Evolutionary conservation across 208 protist genomes (phyloP), one percentile per base, ranked within the genome.

Genomic region (Acanthamoeba healyi): DNA sequence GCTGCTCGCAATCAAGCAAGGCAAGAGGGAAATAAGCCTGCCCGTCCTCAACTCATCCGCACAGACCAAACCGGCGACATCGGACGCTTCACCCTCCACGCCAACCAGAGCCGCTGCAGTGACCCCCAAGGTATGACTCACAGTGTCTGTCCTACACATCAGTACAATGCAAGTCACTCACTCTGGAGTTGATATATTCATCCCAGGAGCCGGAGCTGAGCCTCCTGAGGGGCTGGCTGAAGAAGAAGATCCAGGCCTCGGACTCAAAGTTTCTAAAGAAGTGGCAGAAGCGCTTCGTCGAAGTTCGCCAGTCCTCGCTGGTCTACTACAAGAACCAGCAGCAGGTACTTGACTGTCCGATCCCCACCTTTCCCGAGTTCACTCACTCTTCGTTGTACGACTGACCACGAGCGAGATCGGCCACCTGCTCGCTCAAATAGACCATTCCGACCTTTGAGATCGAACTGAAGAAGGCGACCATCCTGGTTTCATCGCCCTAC

Each of bases 251-350:
- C 15, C 29, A 81, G 38, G 70, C 70, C 12, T 81, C 70, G 36
- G 70, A 81, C 36, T 19, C 38, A 12, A 81, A 81, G 70, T 49
- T 81, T 15, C 32, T 49, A 12, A 81, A 81, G 70, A 81, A 81
- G 40, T 81, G 70, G 70, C 70, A 81, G 38, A 81, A 19, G 70
- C 70, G 70, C 15, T 81, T 49, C 40, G 70, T 81, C 19, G 70
- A 81, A 19, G 24, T 81, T 17, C 32, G 40, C 2, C 29, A 81
- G 36, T 81, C 70, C 3, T 49, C 70, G 24, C 70, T 81, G 36
- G 38, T 26, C 40, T 81, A 81, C 40, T 81, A 49, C 70, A 81
- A 81, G 24, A 81, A 81, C 29, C 70, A 81, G 70, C 70, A 81
- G 70, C 70, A 81, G 70, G 70, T 22, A 81, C 32, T 15, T 24